phyloP scores from a whole-genome alignment of 768 basidiomycete species.

The Termitomyces sp. region DNA sequence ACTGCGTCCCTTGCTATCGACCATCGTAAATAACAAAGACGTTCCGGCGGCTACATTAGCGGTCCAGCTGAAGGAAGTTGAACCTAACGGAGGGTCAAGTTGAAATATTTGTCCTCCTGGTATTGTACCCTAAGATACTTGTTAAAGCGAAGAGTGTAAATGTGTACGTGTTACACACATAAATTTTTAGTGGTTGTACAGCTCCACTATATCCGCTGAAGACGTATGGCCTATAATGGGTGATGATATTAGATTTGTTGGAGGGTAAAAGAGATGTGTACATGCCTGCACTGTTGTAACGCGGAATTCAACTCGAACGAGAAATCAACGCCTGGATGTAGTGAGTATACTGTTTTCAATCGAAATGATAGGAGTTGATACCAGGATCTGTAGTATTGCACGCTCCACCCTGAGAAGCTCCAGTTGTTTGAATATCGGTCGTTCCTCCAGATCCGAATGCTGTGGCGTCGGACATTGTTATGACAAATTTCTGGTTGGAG shows the following conservation, averaged over 20 bases:
- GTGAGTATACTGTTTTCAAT: background rate
- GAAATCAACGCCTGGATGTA: conserved; percentile 36
- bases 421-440: conserved; percentile 46
- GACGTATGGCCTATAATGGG: conserved; percentile 35
- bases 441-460: conserved; percentile 69
- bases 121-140: conserved; percentile 47
- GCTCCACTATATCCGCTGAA: conserved; percentile 45
- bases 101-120: conserved; percentile 55
- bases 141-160: conserved; percentile 1
- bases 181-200: conserved; percentile 49
- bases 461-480: conserved; percentile 70
- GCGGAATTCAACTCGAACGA: conserved; percentile 46
- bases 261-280: conserved; percentile 2
- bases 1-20: conserved; percentile 42
- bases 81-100: conserved; percentile 37
- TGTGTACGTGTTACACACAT: conserved; percentile 30
- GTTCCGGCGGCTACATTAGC: conserved; percentile 58
- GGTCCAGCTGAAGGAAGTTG: conserved; percentile 47
- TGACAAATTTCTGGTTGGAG: conserved; percentile 37
- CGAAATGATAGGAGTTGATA: conserved; percentile 11
- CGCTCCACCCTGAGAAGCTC: conserved; percentile 37
- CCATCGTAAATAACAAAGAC: conserved; percentile 53
- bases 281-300: conserved; percentile 61
- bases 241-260: background rate
- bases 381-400: conserved; percentile 51